Percentiles rank a stretch among this genome's conserved stretches.
Conservation (phyloP, 192 early-diverging fungal species). For the Backusella tuberculispora region DNA sequence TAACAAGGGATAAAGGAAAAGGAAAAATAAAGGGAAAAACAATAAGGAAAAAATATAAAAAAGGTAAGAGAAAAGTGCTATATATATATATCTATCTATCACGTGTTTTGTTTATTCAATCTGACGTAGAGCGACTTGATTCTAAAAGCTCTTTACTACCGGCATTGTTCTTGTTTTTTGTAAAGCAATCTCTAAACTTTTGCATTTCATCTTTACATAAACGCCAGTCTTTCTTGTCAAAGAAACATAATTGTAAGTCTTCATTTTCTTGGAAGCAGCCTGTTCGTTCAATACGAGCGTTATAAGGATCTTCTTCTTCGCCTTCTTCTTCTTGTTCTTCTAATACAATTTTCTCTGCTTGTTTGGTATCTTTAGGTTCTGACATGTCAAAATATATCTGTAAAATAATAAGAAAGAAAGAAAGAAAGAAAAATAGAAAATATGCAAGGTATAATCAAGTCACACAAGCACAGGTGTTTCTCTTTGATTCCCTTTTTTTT, state of each 20-base stretch:
- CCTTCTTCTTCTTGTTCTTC: slow-evolving; percentile 30
- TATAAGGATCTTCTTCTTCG: slow-evolving; percentile 83
- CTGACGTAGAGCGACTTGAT: not conserved
- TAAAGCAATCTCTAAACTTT: slow-evolving; percentile 81
- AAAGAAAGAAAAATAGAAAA: too few species aligned
- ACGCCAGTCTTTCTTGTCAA: slow-evolving; percentile 88
- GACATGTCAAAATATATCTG: not conserved
- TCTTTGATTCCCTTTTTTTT: not conserved
- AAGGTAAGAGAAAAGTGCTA: too few species aligned
- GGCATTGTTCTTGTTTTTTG: slow-evolving; percentile 42
- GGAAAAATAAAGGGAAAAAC: not conserved
- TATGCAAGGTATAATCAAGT: too few species aligned
- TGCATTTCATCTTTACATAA: slow-evolving; percentile 76
- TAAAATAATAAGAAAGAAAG: not conserved
- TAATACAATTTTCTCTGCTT: not conserved
- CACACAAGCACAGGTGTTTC: not conserved
- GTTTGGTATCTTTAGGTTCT: not conserved
- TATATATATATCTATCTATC: not conserved
- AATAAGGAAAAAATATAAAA: not conserved
- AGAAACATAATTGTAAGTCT: slow-evolving; percentile 79
- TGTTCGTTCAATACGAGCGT: slow-evolving; percentile 72
- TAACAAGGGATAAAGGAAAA: too few species aligned
- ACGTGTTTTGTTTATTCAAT: not conserved
- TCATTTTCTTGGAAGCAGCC: slow-evolving; percentile 88
- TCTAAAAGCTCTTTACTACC: slow-evolving; percentile 33